Percentiles rank a stretch among this genome's conserved stretches.
These are phyloP conservation scores for Rhododendron kiyosumense DNA, from an alignment of 148 eudicot genomes.

Conservation along the genomic window DNA sequence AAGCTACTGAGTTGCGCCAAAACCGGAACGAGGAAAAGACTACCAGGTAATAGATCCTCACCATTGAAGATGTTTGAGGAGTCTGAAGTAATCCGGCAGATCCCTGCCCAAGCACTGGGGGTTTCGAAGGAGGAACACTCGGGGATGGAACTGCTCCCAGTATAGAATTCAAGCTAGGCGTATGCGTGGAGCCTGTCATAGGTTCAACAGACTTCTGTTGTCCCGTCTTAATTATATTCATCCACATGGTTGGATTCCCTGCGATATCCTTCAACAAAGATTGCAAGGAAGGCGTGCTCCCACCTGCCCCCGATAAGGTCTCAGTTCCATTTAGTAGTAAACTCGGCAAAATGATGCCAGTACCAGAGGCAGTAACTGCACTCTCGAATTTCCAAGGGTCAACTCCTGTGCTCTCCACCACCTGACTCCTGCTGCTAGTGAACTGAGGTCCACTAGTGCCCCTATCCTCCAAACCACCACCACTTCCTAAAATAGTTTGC, in stretches of 20 bases:
- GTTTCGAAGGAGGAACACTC: constrained; percentile 24
- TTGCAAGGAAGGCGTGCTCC: constrained; percentile 47
- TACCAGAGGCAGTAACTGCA: constrained; percentile 24
- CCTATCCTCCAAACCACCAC: constrained; percentile 34
- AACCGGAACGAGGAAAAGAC: neutral
- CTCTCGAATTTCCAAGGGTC: constrained; percentile 30
- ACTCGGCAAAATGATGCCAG: constrained; percentile 15
- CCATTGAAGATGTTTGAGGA: constrained; percentile 41
- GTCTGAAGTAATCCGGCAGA: constrained; percentile 41
- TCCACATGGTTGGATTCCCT: constrained; percentile 64
- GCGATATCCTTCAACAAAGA: constrained; percentile 69
- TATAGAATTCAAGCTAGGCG: constrained; percentile 32
- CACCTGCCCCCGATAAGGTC: constrained; percentile 23
- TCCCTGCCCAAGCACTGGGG: constrained; percentile 32
- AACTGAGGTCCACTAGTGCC: constrained; percentile 28
- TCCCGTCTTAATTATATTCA: constrained; percentile 55
- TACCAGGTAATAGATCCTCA: constrained; percentile 23
- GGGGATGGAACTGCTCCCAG: constrained; percentile 37
- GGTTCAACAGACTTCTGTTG: constrained; percentile 50
- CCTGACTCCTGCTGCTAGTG: constrained; percentile 22
- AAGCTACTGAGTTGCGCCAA: neutral
- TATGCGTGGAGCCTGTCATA: constrained; percentile 25
- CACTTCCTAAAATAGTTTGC: constrained; percentile 24
- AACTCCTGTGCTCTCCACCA: constrained; percentile 19
- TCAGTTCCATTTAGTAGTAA: constrained; percentile 21